Evolutionary conservation across 1,284 basidiomycete genomes (phyloP).

Genomic region (Papiliotrema flavescens): DNA sequence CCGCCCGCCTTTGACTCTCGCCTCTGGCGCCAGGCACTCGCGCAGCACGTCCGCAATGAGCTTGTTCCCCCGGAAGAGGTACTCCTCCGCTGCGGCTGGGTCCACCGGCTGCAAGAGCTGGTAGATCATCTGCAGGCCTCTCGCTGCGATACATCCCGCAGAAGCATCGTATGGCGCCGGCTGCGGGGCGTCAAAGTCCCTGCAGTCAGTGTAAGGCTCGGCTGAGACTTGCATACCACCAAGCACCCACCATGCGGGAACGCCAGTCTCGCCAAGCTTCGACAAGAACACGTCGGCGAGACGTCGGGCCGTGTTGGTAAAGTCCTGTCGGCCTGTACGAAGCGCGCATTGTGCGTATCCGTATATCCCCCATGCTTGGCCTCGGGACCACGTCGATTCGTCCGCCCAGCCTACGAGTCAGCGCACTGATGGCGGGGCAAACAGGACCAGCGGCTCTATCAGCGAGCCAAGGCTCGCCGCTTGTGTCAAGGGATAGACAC

Average conservation of each 20-base stretch:
- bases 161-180: conserved; percentile 39
- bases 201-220: too few species aligned
- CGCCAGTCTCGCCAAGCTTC: conserved; percentile 24
- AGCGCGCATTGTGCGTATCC: conserved; percentile 39
- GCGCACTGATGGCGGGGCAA: too few species aligned
- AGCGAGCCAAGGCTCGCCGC: too few species aligned
- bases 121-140: conserved; percentile 35
- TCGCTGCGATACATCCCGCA: conserved; percentile 30
- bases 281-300: conserved; percentile 37
- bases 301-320: conserved; percentile 23
- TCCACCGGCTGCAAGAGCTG: conserved; percentile 19
- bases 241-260: conserved; percentile 34
- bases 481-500: not conserved
- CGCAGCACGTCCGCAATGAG: conserved; percentile 22
- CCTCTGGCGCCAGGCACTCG: conserved; percentile 22
- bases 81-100: conserved; percentile 21
- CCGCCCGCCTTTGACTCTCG: conserved; percentile 18
- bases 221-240: too few species aligned
- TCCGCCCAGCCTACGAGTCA: conserved; percentile 26
- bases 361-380: conserved; percentile 42
- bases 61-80: conserved; percentile 27
- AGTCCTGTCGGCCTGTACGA: conserved; percentile 34
- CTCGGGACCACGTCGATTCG: conserved; percentile 35
- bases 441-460: too few species aligned
- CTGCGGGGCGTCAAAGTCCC: conserved; percentile 40